Conservation (phyloP, 1,284 basidiomycete genomes). For the Leccinum subrobustum region DNA sequence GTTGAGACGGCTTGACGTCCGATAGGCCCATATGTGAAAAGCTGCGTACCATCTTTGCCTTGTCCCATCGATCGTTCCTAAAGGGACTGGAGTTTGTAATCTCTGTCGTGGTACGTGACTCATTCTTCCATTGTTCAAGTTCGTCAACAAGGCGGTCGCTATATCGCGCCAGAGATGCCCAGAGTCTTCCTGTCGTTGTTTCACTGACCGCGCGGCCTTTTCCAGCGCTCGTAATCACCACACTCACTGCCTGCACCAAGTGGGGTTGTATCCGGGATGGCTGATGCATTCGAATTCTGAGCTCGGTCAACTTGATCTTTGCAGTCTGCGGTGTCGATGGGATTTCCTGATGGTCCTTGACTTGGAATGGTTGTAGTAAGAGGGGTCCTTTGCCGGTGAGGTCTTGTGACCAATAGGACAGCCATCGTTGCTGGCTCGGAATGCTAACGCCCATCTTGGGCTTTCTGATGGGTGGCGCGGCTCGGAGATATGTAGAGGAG, state of each 20-base stretch:
- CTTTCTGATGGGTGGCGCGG: constrained; percentile 38
- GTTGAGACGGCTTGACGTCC: constrained; percentile 13
- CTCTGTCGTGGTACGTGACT: constrained; percentile 36
- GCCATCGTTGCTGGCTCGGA: constrained; percentile 70
- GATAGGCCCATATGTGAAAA: constrained; percentile 61
- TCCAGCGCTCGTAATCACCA: constrained; percentile 46
- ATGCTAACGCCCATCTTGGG: constrained; percentile 70
- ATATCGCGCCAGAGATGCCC: constrained; percentile 78
- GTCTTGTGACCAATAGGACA: constrained; percentile 72
- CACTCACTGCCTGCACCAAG: constrained; percentile 55
- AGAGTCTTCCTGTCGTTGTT: constrained; percentile 48
- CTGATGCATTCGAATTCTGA: constrained; percentile 59
- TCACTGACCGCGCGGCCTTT: constrained; percentile 33
- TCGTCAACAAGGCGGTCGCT: constrained; percentile 63
- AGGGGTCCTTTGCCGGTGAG: constrained; percentile 53
- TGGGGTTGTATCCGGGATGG: constrained; percentile 48
- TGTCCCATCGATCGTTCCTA: constrained; percentile 61
- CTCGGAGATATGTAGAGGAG: constrained; percentile 1
- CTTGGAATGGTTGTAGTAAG: constrained; percentile 40
- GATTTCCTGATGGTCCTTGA: not conserved
- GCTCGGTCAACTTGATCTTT: constrained; percentile 48
- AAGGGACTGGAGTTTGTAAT: constrained; percentile 42
- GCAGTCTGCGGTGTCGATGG: constrained; percentile 8
- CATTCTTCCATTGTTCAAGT: constrained; percentile 59
- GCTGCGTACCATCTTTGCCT: constrained; percentile 70